Base-by-base conservation (phyloP, 805 yeast genomes). In the Candida ovalis region DNA sequence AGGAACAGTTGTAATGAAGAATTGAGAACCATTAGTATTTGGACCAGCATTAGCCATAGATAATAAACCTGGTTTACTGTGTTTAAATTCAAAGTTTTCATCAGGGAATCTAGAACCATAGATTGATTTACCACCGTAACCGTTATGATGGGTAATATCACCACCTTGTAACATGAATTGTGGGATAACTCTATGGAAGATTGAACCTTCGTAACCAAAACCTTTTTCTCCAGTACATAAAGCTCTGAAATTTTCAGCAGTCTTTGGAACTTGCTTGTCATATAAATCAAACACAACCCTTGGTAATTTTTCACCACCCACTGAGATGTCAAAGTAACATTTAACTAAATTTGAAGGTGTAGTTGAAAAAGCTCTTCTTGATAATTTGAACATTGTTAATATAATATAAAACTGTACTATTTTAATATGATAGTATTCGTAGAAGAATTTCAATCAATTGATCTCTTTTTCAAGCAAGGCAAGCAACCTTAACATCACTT, bases 11-110 rank as follows among this genome's bases (percentile, higher is more conserved):
- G 97, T 89, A 75, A 89, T 86, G 81, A 92, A 91, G 75, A 91
- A 91, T 76, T 91, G 98, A 47, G 97, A 90, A 49, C 97, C 97
- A 76, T 92, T 92, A 75, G 97, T 88, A 84, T 89, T 88, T 72
- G 96, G 96, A 61, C 97, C 97, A 56, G 97, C 95, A 70, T 92
- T 92, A 70, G 97, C 97, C 97, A 92, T 92, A 54, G 96, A 88
- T 71, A 72, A 86, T 74, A 80, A 90, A 56, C 79, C 80, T 78
- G 77, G 95, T 82, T 71, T 82, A 76, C 75, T 76, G 74, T 92
- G 97, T 66, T 71, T 83, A 74, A 75, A 74, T 66, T 63, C 56
- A 66, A 86, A 86, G 80, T 84, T 86, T 69, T 86, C 95, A 64
- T 86, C 95, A 41, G 76, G 76, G 72, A 86, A 86, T 68, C 78